Evolutionary conservation across 768 basidiomycete species (phyloP).

Genomic region (Leccinellum rugosiceps): DNA sequence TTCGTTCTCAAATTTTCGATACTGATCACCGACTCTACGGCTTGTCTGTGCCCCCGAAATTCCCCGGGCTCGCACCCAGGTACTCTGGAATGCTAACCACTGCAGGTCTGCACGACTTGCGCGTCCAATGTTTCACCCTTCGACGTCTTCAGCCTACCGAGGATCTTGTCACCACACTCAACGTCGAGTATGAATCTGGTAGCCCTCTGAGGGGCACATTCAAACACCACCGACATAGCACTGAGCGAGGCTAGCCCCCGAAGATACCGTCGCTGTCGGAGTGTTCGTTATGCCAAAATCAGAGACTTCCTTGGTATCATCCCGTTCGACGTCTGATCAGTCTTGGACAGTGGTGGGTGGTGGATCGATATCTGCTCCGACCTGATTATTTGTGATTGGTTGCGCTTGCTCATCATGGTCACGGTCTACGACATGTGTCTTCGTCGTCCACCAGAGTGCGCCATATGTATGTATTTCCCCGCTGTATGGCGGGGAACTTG

Average conservation of each 20-base stretch:
- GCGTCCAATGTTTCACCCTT: constrained; percentile 27
- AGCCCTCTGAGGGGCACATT: background rate
- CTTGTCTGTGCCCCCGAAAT: background rate
- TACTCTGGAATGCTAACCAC: constrained; percentile 74
- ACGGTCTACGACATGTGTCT: background rate
- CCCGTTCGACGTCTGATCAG: background rate
- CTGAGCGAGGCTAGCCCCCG: constrained; percentile 50
- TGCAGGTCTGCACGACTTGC: constrained; percentile 41
- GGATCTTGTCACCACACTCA: constrained; percentile 19
- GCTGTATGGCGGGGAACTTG: background rate
- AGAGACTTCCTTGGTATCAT: constrained; percentile 48
- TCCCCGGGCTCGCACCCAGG: background rate
- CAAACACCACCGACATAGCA: no score
- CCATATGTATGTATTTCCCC: background rate
- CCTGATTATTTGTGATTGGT: constrained; percentile 51
- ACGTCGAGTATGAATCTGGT: constrained; percentile 69
- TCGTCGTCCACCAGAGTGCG: background rate
- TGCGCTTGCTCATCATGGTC: constrained; percentile 23
- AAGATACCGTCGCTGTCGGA: constrained; percentile 64
- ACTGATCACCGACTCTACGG: no score
- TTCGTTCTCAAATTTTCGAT: no score
- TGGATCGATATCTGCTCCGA: no score
- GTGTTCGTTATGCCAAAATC: constrained; percentile 51
- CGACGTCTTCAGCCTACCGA: constrained; percentile 41
- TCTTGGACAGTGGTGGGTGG: background rate